Evolutionary conservation across 2,329 filamentous ascomycete species (phyloP).

Genomic region (Rhytidhysteron rufulum): DNA sequence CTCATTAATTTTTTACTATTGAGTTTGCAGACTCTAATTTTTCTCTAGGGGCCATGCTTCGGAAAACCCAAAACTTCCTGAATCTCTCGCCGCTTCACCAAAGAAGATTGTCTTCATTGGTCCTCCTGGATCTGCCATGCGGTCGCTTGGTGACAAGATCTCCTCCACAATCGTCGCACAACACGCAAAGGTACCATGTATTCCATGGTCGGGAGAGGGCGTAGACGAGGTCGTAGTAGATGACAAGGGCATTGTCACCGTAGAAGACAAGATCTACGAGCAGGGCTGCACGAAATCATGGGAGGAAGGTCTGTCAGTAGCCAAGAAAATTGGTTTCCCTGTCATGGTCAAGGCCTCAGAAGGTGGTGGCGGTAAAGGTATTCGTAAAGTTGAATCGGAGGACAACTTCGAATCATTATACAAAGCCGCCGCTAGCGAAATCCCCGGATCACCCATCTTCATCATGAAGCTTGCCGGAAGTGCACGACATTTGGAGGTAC

Average conservation of each 20-base stretch:
- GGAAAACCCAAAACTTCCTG: conserved; percentile 95
- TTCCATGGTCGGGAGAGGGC: conserved; percentile 98
- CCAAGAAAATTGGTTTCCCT: conserved; percentile 90
- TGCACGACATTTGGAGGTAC: conserved; percentile 93
- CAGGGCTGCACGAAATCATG: conserved; percentile 88
- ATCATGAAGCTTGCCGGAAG: conserved; percentile 99
- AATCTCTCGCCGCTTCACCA: conserved; percentile 89
- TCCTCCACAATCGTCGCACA: conserved; percentile 99
- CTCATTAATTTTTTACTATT: not conserved
- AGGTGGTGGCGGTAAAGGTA: conserved; percentile 98
- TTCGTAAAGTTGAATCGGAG: conserved; percentile 86
- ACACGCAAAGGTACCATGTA: conserved; percentile 92
- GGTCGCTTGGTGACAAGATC: conserved; percentile 98
- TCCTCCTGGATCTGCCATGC: conserved; percentile 95
- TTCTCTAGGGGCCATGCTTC: conserved; percentile 82
- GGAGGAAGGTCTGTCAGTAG: conserved; percentile 83
- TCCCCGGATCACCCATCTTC: conserved; percentile 98
- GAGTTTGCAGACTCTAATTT: conserved; percentile 13
- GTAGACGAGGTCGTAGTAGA: conserved; percentile 79
- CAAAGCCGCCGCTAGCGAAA: conserved; percentile 94
- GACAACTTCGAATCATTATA: conserved; percentile 83
- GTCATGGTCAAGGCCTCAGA: conserved; percentile 99
- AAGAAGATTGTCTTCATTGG: conserved; percentile 99
- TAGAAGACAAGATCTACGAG: conserved; percentile 77
- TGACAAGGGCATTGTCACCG: conserved; percentile 82